Percentiles rank a stretch among this genome's conserved stretches.
phyloP scores from a whole-genome alignment of 106 monocot genomes.

The Narthecium ossifragum region DNA sequence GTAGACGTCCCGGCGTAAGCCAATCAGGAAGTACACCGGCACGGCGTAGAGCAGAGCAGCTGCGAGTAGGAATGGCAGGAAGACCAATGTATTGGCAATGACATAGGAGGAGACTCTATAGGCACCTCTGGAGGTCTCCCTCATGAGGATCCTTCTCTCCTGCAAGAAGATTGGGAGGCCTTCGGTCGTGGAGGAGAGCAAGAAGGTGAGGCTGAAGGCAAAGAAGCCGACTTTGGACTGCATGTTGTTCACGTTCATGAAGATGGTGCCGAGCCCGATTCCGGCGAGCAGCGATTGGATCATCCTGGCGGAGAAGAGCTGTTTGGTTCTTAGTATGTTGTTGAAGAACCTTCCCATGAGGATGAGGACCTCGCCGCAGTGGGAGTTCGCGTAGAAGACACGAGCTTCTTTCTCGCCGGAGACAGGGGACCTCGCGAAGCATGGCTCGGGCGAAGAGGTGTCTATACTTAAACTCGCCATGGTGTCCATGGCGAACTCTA shows the following conservation, averaged over 20 bases:
- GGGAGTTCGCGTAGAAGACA: conserved; percentile 51
- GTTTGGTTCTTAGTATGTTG: conserved; percentile 61
- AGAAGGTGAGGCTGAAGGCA: conserved; percentile 85
- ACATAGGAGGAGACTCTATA: conserved; percentile 92
- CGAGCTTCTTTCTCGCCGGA: background rate
- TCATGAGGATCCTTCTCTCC: conserved; percentile 60
- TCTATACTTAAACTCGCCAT: background rate
- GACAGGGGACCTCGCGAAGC: too few species aligned
- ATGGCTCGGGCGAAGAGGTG: background rate
- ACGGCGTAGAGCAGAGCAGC: conserved; percentile 56
- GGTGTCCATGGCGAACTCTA: conserved; percentile 82
- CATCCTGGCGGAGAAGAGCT: conserved; percentile 64
- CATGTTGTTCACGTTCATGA: conserved; percentile 46
- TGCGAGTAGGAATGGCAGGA: conserved; percentile 54
- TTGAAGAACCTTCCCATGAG: conserved; percentile 60
- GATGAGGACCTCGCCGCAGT: conserved; percentile 30
- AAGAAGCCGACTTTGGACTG: conserved; percentile 73
- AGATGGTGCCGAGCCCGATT: conserved; percentile 56
- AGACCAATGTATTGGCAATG: conserved; percentile 50
- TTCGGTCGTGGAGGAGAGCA: conserved; percentile 79
- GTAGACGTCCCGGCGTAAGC: conserved; percentile 36
- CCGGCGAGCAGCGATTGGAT: conserved; percentile 60
- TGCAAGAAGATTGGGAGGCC: conserved; percentile 79
- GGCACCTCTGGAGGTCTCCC: conserved; percentile 71
- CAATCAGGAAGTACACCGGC: conserved; percentile 83